These are phyloP conservation scores for Talaromyces sp. DNA, from an alignment of 2,329 filamentous ascomycete species.

Conservation along the genomic window DNA sequence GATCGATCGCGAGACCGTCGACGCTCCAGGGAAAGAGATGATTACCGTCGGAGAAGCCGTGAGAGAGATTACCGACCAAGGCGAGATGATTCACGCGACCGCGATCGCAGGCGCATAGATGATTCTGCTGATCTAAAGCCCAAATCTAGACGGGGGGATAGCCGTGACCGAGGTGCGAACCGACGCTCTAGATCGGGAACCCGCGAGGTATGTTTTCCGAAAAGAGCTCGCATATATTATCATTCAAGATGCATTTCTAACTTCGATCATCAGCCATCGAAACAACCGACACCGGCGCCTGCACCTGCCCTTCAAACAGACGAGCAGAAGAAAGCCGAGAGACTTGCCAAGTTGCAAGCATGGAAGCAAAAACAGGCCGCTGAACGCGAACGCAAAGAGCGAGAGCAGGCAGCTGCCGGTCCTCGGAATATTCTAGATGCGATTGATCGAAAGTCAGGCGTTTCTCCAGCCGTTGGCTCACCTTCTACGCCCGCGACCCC, in stretches of 20 bases:
- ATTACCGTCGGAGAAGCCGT: conserved; percentile 65
- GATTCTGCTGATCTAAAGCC: conserved; percentile 71
- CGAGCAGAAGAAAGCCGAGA: conserved; percentile 76
- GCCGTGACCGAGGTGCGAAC: conserved; percentile 56
- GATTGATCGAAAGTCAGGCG: conserved; percentile 70
- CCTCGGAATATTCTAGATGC: conserved; percentile 70
- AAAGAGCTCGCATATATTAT: too few relatives aligned
- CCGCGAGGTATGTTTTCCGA: conserved; percentile 58
- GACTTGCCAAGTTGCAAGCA: conserved; percentile 78
- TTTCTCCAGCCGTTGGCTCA: conserved; percentile 56
- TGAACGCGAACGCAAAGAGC: conserved; percentile 72
- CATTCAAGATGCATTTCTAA: conserved; percentile 2
- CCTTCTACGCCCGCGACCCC: conserved; percentile 55
- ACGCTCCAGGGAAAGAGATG: conserved; percentile 60
- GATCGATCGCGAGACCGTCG: conserved; percentile 68
- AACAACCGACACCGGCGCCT: conserved; percentile 49
- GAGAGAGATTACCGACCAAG: conserved; percentile 70
- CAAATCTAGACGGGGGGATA: conserved; percentile 68
- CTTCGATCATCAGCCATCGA: conserved; percentile 51
- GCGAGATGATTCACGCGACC: conserved; percentile 74
- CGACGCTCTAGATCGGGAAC: conserved; percentile 55
- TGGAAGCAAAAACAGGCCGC: conserved; percentile 89
- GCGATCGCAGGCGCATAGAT: conserved; percentile 65
- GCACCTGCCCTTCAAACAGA: conserved; percentile 60
- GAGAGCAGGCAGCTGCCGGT: conserved; percentile 65